Conservation (phyloP, 352 stramenopile species). For the Globisporangium paroecandrum region DNA sequence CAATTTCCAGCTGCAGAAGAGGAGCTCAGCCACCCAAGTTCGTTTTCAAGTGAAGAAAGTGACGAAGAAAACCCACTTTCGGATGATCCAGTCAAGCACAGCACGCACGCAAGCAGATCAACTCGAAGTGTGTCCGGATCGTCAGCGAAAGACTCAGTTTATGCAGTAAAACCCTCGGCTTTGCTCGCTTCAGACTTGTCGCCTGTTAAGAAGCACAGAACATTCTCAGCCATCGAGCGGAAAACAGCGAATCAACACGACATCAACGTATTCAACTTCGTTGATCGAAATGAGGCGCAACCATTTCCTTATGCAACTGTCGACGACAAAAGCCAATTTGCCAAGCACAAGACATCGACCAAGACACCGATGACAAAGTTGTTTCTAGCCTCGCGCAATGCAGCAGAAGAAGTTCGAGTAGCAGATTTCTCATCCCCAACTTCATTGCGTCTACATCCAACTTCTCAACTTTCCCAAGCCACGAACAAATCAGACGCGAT, state of each 20-base stretch:
- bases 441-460: not conserved
- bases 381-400: not conserved
- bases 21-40: conserved; percentile 5
- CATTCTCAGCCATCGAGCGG: not conserved
- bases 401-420: not conserved
- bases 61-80: not conserved
- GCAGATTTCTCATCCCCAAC: not conserved
- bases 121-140: not conserved
- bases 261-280: conserved; percentile 1
- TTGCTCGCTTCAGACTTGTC: conserved; percentile 4
- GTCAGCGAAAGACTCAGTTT: not conserved
- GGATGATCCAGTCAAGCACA: not conserved
- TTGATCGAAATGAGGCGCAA: not conserved
- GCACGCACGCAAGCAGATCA: not conserved
- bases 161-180: not conserved
- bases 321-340: not conserved
- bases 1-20: not conserved
- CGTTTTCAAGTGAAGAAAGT: conserved; percentile 7
- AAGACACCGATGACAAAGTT: conserved; percentile 11
- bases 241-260: not conserved
- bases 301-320: not conserved
- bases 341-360: not conserved
- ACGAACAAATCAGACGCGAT: not conserved
- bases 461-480: not conserved
- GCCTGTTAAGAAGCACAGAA: conserved; percentile 4